Evolutionary conservation across 1,139 yeast species (phyloP).

Genomic region (Pichia sp.): DNA sequence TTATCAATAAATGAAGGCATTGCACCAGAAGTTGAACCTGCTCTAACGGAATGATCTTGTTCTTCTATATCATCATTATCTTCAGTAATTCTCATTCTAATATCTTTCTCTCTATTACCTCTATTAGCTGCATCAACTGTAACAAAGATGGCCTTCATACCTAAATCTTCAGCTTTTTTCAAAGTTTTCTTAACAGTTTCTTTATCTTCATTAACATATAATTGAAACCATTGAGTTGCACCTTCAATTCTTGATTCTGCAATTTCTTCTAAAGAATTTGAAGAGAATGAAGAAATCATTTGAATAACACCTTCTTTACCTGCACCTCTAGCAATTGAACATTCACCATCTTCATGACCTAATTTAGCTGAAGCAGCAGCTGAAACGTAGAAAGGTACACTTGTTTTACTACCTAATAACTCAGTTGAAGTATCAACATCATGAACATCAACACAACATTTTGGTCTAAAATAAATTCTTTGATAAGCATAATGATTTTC

Average conservation of each 20-base stretch:
- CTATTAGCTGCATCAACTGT: constrained; percentile 65
- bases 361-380: constrained; percentile 75
- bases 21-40: constrained; percentile 50
- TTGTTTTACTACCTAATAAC: constrained; percentile 40
- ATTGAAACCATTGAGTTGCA: constrained; percentile 81
- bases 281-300: constrained; percentile 49
- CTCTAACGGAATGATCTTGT: constrained; percentile 53
- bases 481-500: constrained; percentile 32
- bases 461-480: constrained; percentile 32
- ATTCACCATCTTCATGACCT: constrained; percentile 75
- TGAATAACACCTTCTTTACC: constrained; percentile 47
- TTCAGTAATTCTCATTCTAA: constrained; percentile 49
- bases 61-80: constrained; percentile 32
- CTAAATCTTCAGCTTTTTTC: constrained; percentile 34
- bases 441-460: constrained; percentile 32
- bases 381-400: constrained; percentile 61
- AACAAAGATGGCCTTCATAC: constrained; percentile 50
- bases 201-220: constrained; percentile 73
- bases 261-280: constrained; percentile 51
- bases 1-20: constrained; percentile 20
- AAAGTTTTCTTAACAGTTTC: constrained; percentile 50
- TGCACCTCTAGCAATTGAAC: constrained; percentile 62
- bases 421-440: constrained; percentile 31
- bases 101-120: constrained; percentile 59
- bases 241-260: constrained; percentile 45